phyloP scores from a whole-genome alignment of 768 basidiomycete species.

The Tylopilus felleus region DNA sequence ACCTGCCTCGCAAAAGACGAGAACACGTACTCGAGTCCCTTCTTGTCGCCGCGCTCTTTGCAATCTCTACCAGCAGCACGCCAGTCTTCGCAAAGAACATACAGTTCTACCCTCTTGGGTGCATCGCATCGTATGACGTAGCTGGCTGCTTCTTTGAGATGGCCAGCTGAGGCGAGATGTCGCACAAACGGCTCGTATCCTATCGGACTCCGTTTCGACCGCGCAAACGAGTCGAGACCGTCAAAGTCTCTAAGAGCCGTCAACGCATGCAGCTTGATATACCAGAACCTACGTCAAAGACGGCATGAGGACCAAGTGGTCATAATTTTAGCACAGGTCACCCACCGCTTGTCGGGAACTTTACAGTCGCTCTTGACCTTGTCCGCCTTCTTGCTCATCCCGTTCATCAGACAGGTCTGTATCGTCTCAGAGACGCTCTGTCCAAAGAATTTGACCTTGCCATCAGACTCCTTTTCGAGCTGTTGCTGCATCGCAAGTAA shows the following conservation, averaged over 20 bases:
- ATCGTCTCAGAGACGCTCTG: slow-evolving; percentile 87
- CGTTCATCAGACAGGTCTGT: slow-evolving; percentile 68
- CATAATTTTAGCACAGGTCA: not conserved
- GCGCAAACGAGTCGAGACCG: slow-evolving; percentile 79
- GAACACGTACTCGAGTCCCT: slow-evolving; percentile 82
- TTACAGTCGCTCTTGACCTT: slow-evolving; percentile 87
- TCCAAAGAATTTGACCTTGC: slow-evolving; percentile 78
- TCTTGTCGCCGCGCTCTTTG: slow-evolving; percentile 84
- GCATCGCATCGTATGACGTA: slow-evolving; percentile 87
- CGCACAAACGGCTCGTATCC: slow-evolving; percentile 91
- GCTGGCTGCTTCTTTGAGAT: slow-evolving; percentile 66
- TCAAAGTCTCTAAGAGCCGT: slow-evolving; percentile 82
- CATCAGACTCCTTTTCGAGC: slow-evolving; percentile 80
- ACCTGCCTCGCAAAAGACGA: not conserved
- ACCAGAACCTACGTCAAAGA: slow-evolving; percentile 72
- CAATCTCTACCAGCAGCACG: slow-evolving; percentile 82
- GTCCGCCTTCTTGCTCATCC: slow-evolving; percentile 84
- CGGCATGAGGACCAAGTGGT: not conserved
- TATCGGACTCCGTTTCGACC: slow-evolving; percentile 87
- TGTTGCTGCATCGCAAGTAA: slow-evolving; percentile 82
- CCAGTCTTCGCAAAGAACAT: slow-evolving; percentile 90
- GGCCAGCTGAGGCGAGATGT: slow-evolving; percentile 71
- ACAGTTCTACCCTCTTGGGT: slow-evolving; percentile 79
- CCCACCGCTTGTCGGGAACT: slow-evolving; percentile 90
- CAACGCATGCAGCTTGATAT: slow-evolving; percentile 82